Evolutionary conservation across 352 stramenopile genomes (phyloP).

Genomic region (Saprolegnia diclina): DNA sequence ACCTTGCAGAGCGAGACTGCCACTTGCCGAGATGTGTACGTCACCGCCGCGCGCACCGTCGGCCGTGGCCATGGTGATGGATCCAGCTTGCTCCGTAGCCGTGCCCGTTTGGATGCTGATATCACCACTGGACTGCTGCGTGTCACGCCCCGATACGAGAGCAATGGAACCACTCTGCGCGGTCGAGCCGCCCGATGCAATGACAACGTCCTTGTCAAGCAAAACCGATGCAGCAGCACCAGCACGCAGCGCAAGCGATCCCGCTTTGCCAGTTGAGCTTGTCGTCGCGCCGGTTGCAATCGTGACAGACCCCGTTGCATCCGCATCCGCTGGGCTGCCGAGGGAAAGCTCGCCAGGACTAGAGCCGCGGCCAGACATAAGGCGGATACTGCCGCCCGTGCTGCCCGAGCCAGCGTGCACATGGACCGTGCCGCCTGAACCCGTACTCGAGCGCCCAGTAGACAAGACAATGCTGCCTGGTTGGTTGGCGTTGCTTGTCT

Average conservation of each 20-base stretch:
- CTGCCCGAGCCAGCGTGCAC: neutral
- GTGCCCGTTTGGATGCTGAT: constrained; percentile 10
- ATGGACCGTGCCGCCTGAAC: neutral
- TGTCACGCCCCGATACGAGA: neutral
- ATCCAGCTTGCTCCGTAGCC: neutral
- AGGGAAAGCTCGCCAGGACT: neutral
- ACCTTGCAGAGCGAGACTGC: no score
- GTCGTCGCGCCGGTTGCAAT: neutral
- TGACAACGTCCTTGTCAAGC: neutral
- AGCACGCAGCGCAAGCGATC: neutral
- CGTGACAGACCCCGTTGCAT: neutral
- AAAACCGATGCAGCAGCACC: neutral
- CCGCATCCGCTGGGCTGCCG: neutral
- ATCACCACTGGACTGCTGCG: neutral
- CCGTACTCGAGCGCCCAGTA: neutral
- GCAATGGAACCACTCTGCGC: neutral
- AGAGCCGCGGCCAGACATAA: neutral
- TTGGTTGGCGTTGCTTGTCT: neutral
- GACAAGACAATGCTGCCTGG: neutral
- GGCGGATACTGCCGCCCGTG: neutral
- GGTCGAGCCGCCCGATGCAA: neutral
- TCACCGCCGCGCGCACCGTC: neutral
- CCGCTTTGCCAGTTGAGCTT: neutral
- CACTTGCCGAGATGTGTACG: neutral
- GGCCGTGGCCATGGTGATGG: neutral